Percentiles rank a stretch among this genome's conserved stretches.
Conservation (phyloP, 2,329 filamentous ascomycete genomes). For the Annulohypoxylon truncatum region DNA sequence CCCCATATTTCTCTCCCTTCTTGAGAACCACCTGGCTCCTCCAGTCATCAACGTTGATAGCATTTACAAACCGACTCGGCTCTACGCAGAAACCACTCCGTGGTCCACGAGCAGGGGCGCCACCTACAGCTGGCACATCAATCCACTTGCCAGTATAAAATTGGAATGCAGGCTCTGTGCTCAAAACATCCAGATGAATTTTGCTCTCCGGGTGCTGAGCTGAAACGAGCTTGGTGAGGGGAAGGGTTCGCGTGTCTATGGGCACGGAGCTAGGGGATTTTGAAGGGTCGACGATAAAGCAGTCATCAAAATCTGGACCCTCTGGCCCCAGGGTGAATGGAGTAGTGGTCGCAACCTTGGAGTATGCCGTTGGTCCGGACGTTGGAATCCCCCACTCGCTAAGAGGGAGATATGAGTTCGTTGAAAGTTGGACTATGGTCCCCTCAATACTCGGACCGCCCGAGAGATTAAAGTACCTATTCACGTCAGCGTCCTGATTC, state of each 20-base stretch:
- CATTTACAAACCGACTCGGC: constrained; percentile 91
- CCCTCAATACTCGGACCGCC: constrained; percentile 64
- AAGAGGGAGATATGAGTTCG: constrained; percentile 75
- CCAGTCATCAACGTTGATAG: constrained; percentile 84
- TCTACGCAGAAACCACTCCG: constrained; percentile 91
- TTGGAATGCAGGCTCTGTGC: constrained; percentile 96
- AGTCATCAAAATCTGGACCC: constrained; percentile 86
- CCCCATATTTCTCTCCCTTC: constrained; percentile 86
- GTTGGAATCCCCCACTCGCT: constrained; percentile 80
- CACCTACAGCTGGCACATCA: constrained; percentile 75
- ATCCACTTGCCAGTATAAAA: constrained; percentile 94
- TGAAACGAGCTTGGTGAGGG: constrained; percentile 74
- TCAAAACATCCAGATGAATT: constrained; percentile 86
- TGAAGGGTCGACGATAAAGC: constrained; percentile 77
- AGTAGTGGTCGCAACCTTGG: constrained; percentile 72
- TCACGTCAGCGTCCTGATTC: constrained; percentile 7
- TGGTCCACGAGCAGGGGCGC: constrained; percentile 70
- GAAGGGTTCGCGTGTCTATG: constrained; percentile 71
- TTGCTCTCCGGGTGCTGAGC: constrained; percentile 79
- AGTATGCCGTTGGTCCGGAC: constrained; percentile 71
- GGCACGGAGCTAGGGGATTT: constrained; percentile 68
- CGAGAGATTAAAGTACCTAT: constrained; percentile 73
- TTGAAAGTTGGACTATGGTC: constrained; percentile 74
- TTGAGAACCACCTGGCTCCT: constrained; percentile 81
- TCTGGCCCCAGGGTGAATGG: constrained; percentile 78